Percentiles rank a stretch among this genome's conserved stretches.
Evolutionary conservation across 306 rosid genomes (phyloP).

Genomic region (Fragaria ananassa): DNA sequence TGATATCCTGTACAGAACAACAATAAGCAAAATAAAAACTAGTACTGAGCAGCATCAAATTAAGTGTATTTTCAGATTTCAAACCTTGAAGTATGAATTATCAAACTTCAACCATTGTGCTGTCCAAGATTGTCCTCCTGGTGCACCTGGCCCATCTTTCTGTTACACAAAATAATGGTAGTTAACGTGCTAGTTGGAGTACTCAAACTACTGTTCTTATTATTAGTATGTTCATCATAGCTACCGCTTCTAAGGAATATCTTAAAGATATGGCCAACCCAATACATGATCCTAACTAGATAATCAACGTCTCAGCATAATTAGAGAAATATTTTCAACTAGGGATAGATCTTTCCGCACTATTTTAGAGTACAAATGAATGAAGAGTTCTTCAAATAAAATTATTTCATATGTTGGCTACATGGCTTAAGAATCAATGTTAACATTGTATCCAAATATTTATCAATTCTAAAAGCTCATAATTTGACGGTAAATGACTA

Average conservation of each 20-base stretch:
- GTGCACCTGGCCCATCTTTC: constrained; percentile 98
- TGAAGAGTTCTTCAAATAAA: background rate
- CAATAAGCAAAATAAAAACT: constrained; percentile 27
- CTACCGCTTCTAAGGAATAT: background rate
- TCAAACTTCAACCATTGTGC: constrained; percentile 93
- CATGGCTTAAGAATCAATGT: background rate
- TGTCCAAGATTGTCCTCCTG: constrained; percentile 99
- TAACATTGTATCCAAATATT: background rate
- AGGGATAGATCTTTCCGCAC: background rate
- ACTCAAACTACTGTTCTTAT: constrained; percentile 6
- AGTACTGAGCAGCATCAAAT: background rate
- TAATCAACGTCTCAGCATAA: background rate
- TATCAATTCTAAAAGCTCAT: background rate
- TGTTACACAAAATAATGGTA: constrained; percentile 34
- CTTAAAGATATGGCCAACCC: background rate
- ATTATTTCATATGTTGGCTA: background rate
- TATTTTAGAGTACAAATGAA: background rate
- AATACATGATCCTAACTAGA: background rate
- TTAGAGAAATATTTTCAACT: background rate
- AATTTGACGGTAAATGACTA: too few species aligned
- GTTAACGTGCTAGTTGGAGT: constrained; percentile 19
- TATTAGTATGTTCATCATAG: constrained; percentile 9
- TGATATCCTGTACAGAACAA: constrained; percentile 69
- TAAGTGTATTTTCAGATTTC: constrained; percentile 14
- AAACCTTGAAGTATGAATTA: constrained; percentile 91